Percentiles rank a stretch among this genome's conserved stretches.
Evolutionary conservation across 257 asterid species (phyloP).

Genomic region (Primulina huaijiensis): DNA sequence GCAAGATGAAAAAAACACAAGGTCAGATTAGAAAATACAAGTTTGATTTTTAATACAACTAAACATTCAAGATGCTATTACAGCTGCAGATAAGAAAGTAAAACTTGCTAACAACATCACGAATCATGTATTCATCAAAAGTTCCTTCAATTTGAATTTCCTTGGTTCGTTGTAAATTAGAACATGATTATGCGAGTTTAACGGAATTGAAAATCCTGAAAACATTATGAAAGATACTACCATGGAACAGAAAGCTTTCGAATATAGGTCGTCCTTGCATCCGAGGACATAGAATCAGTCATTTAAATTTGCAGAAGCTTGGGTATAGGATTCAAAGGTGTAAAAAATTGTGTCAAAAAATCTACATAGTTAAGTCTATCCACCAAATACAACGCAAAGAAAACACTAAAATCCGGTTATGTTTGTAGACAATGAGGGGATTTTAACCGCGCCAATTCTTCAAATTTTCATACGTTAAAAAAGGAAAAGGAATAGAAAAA

Average conservation of each 20-base stretch:
- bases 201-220: background rate
- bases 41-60: background rate
- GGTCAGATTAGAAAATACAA: slow-evolving; percentile 13
- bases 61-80: background rate
- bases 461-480: background rate
- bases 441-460: no score
- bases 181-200: background rate
- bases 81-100: background rate
- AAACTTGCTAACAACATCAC: background rate
- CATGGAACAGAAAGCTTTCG: background rate
- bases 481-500: background rate
- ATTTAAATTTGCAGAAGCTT: background rate
- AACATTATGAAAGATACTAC: background rate
- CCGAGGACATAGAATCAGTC: background rate
- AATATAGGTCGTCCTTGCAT: background rate
- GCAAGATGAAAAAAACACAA: slow-evolving; percentile 11
- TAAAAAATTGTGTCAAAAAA: no score
- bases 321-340: background rate
- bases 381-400: background rate
- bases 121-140: background rate
- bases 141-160: background rate
- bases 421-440: background rate
- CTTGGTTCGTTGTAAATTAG: background rate
- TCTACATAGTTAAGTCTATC: background rate
- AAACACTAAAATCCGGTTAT: background rate